Evolutionary conservation across 192 early-diverging fungal species (phyloP).

Genomic region (Coemansia guatemalensis): DNA sequence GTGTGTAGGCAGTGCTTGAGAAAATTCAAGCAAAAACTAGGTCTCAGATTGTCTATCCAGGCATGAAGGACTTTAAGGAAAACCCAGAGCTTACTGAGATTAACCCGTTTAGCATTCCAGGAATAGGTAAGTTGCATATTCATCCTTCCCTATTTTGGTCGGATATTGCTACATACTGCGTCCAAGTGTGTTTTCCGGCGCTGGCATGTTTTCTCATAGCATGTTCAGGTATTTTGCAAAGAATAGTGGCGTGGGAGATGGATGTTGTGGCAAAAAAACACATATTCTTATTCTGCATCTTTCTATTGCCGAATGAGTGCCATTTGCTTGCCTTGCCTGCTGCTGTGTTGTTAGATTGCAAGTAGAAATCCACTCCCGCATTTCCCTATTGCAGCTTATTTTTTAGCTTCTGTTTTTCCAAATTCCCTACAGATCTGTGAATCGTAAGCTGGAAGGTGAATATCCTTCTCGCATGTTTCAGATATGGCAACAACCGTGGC

Average conservation of each 20-base stretch:
- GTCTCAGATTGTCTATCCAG: conserved; percentile 79
- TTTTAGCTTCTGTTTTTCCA: neutral
- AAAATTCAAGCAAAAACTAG: conserved; percentile 76
- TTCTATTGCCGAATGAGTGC: neutral
- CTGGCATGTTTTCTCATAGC: neutral
- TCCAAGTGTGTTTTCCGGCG: neutral
- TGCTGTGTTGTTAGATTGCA: neutral
- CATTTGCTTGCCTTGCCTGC: neutral
- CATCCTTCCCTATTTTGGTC: neutral
- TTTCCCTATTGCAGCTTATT: neutral
- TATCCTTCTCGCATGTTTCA: neutral
- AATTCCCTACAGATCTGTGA: neutral
- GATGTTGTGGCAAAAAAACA: neutral
- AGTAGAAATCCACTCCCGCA: neutral
- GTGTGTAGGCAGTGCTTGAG: conserved; percentile 70
- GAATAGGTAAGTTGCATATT: conserved; percentile 57
- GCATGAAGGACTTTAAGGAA: conserved; percentile 69
- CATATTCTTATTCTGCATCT: neutral
- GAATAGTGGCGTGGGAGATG: neutral
- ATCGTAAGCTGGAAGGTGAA: neutral
- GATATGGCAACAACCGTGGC: neutral
- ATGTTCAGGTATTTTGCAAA: neutral
- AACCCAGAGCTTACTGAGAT: conserved; percentile 49
- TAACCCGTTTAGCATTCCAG: conserved; percentile 85
- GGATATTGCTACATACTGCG: neutral